phyloP scores from a whole-genome alignment of 768 basidiomycete genomes.

The Suillus bovinus region DNA sequence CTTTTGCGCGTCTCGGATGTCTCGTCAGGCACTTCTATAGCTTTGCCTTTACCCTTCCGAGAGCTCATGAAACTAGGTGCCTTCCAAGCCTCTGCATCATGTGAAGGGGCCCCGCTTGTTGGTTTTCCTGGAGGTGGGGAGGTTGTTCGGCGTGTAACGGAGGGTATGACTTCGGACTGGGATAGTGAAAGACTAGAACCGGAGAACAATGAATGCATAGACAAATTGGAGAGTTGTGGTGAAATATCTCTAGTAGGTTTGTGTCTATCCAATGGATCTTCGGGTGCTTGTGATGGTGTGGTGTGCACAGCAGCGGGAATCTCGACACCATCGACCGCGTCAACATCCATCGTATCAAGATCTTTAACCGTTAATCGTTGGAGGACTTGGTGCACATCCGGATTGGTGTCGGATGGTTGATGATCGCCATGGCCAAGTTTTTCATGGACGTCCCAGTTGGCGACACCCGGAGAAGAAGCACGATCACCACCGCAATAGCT shows the following conservation, averaged over 20 bases:
- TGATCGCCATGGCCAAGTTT: not conserved
- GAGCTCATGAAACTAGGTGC: slow-evolving; percentile 31
- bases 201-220: slow-evolving; percentile 32
- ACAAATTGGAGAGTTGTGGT: slow-evolving; percentile 9
- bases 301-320: slow-evolving; percentile 5
- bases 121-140: not conserved
- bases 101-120: slow-evolving; percentile 13
- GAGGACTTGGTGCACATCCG: not conserved
- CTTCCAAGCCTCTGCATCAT: slow-evolving; percentile 33
- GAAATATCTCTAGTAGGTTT: not conserved
- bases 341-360: not conserved
- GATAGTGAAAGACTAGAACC: slow-evolving; percentile 5
- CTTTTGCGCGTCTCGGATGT: not conserved
- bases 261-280: not conserved
- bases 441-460: not conserved
- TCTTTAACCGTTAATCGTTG: not conserved
- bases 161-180: not conserved
- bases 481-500: not conserved
- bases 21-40: not conserved
- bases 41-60: slow-evolving; percentile 13
- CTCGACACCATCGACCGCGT: slow-evolving; percentile 11
- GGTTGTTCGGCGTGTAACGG: not conserved
- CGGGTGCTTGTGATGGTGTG: not conserved
- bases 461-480: not conserved
- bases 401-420: not conserved